phyloP scores from a whole-genome alignment of 1,139 yeast species.

The Magnusiomyces ingens region DNA sequence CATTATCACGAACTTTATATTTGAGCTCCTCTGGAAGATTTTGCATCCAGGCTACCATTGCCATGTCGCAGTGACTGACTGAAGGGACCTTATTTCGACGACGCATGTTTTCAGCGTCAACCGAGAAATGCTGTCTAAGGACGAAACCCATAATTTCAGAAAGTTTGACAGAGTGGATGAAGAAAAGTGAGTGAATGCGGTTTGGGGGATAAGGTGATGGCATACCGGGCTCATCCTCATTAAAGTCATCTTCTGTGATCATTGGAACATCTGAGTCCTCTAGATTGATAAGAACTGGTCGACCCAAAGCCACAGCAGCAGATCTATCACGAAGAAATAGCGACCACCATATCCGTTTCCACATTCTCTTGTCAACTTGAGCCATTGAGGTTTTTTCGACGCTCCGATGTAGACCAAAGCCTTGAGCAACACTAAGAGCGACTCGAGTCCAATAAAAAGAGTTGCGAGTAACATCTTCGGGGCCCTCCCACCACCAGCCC shows the following conservation, averaged over 20 bases:
- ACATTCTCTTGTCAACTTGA: constrained; percentile 47
- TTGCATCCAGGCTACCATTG: constrained; percentile 75
- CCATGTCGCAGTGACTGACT: constrained; percentile 66
- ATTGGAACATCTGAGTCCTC: constrained; percentile 76
- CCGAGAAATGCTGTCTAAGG: constrained; percentile 63
- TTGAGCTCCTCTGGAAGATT: constrained; percentile 59
- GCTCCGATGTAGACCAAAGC: constrained; percentile 65
- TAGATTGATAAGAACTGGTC: constrained; percentile 63
- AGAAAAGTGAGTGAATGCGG: constrained; percentile 47
- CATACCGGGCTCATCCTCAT: constrained; percentile 48
- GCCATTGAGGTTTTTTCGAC: constrained; percentile 29
- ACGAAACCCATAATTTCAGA: constrained; percentile 72
- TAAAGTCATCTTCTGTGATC: constrained; percentile 59
- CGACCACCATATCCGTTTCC: constrained; percentile 79
- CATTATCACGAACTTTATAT: constrained; percentile 52
- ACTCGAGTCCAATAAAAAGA: constrained; percentile 73
- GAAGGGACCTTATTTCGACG: constrained; percentile 45
- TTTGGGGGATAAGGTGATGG: constrained; percentile 42
- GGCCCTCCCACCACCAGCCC: constrained; percentile 72
- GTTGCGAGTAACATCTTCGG: constrained; percentile 69
- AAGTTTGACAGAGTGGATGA: constrained; percentile 59
- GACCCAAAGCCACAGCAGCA: constrained; percentile 69
- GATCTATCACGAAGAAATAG: constrained; percentile 65
- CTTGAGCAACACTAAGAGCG: constrained; percentile 70
- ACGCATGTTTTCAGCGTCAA: constrained; percentile 54